These are phyloP conservation scores for Triticum monococcum DNA, from an alignment of 176 grass and related monocot genomes.

Conservation along the genomic window DNA sequence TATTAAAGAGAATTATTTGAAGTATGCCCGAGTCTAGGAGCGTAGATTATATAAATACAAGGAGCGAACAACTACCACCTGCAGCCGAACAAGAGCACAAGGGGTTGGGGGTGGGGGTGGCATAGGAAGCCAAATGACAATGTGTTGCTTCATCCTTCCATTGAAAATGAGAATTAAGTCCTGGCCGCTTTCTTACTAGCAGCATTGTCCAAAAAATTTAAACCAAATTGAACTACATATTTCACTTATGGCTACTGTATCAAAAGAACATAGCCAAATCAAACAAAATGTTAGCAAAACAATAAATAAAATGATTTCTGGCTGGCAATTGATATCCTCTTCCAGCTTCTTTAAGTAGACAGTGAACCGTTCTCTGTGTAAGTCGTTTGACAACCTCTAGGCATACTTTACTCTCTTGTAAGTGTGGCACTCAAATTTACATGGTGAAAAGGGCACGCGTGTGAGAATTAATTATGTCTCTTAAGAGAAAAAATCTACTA, in stretches of 20 bases:
- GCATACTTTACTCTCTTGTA: not conserved
- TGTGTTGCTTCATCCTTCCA: not conserved
- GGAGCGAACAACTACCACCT: not conserved
- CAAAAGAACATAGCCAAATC: not conserved
- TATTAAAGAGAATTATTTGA: not conserved
- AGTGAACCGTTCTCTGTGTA: not conserved
- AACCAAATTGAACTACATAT: not conserved
- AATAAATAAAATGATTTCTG: not conserved
- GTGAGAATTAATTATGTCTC: constrained; percentile 3
- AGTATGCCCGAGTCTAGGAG: not conserved
- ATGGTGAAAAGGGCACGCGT: not conserved
- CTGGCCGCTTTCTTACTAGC: not conserved
- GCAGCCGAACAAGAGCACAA: not conserved
- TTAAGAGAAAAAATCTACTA: not conserved
- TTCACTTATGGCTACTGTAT: not conserved
- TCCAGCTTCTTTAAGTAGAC: not conserved
- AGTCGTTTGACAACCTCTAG: not conserved
- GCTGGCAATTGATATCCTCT: not conserved
- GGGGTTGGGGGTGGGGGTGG: not conserved
- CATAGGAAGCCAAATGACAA: not conserved
- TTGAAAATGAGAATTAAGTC: not conserved
- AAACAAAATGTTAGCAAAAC: not conserved
- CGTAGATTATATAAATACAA: not conserved
- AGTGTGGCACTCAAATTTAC: constrained; percentile 6
- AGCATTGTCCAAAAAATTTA: not conserved